Evolutionary conservation across 2,329 filamentous ascomycete genomes (phyloP), one percentile per base, ranked within the genome.

Genomic region (Claviceps pazoutovae): DNA sequence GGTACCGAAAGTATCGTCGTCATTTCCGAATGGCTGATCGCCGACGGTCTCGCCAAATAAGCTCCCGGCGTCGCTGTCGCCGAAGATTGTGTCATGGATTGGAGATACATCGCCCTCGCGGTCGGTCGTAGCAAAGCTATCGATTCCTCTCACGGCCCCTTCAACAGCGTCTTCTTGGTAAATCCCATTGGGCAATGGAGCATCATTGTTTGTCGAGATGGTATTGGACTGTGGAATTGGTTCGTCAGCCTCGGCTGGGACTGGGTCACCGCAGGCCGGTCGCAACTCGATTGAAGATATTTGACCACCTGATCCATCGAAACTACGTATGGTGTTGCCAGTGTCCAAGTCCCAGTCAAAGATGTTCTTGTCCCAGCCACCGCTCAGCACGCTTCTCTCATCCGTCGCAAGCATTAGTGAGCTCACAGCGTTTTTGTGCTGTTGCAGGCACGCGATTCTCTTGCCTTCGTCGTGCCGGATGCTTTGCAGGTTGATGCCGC

Each of bases 291-390:
- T 82, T 2, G 88, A 82, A 2, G 88, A 93, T 54, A 97, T 89
- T 63, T 98, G 93, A 5, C 86, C 76, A 14, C 83, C 86, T 50
- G 77, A 87, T 2, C 85, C 84, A 46, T 84, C 82, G 61, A 93
- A 98, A 4, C 78, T 76, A 11, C 90, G 79, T 57, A 82, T 83
- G 6, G 85, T 75, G 59, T 85, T 76, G 0, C 93, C 93, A 1
- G 81, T 93, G 61, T 97, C 88, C 26, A 98, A 68, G 65, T 97
- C 93, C 93, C 93, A 98, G 64, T 97, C 90, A 50, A 89, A 79
- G 1, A 97, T 83, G 17, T 80, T 86, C 69, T 95, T 97, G 67
- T 98, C 93, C 93, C 93, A 98, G 64, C 89, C 91, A 3, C 93
- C 93, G 37, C 89, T 96, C 8, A 98, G 68, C 4, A 97, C 79